Evolutionary conservation across 2,329 filamentous ascomycete species (phyloP), one percentile per base, ranked within the genome.

Genomic region (Curvularia sp.): DNA sequence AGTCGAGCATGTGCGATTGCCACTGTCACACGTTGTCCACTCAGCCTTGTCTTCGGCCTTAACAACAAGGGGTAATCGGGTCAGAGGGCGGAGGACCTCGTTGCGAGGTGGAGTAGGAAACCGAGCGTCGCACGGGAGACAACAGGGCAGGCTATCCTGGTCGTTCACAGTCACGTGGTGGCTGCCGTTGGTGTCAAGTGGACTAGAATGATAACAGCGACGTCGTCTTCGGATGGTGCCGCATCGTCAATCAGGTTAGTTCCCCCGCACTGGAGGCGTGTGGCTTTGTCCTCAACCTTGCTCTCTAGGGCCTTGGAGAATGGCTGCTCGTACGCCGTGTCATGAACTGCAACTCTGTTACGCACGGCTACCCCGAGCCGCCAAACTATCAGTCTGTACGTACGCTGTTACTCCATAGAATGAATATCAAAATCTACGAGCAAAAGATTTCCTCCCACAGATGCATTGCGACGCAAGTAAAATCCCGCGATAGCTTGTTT

Each of bases 21-120:
- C 22, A 49, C 33, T 42, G 61, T 60, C 35, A 42, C 48, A 64
- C 58, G 53, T 57, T 54, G 30, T 56, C 49, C 43, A 10, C 28
- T 33, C 30, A 57, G 47, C 56, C 50, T 41, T 53, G 18, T 12
- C 30, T 43, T 57, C 49, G 55, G 54, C 46, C 41, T 26, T 49
- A 44, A 10, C 30, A 52, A 52, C 7, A 55, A 58, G 48, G 35
- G 49, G 54, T 31, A 31, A 39, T 42, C 59, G 35, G 59, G 30
- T 13, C 24, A 31, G 42, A 39, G 38, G 22, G 26, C 5, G 30
- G 43, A 20, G 35, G 15, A 41, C 12, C 33, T 30, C 48, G n/a
- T 41, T 39, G 8, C 22, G 48, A 41, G 35, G 22, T 22, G 9
- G 3, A 30, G 1, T 18, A 28, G 7, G 8, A 18, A 38, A n/a